Conservation (phyloP, 305 asterid genomes). For the Rubia peregrina region DNA sequence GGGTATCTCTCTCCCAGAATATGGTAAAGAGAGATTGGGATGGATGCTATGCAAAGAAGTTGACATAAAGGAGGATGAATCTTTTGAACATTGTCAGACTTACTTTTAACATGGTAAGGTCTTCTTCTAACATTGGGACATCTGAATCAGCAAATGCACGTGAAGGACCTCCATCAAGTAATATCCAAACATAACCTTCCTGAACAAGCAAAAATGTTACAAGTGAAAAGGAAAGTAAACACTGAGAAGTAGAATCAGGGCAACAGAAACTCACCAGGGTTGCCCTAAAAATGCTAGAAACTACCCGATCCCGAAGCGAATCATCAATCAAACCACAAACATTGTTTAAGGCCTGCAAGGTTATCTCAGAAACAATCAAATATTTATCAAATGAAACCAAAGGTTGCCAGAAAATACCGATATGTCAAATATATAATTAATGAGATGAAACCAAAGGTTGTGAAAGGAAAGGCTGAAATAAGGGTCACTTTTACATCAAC, state of each 20-base stretch:
- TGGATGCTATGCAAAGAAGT: conserved; percentile 2
- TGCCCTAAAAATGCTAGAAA: conserved; percentile 75
- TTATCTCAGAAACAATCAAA: conserved; percentile 19
- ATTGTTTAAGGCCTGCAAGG: conserved; percentile 62
- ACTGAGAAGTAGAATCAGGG: conserved; percentile 12
- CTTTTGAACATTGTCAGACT: conserved; percentile 14
- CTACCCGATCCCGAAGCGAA: conserved; percentile 73
- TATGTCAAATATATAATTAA: conserved; percentile 2
- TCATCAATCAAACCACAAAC: conserved; percentile 70
- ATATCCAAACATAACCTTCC: conserved; percentile 94
- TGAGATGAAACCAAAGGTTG: conserved; percentile 6
- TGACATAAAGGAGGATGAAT: neutral
- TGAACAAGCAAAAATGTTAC: conserved; percentile 27
- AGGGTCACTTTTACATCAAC: conserved; percentile 13
- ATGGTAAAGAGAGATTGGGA: neutral
- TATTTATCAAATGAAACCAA: conserved; percentile 7
- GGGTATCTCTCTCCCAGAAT: neutral
- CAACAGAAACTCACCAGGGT: conserved; percentile 50
- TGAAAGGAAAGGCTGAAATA: neutral
- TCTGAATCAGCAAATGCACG: conserved; percentile 80
- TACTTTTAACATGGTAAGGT: conserved; percentile 71
- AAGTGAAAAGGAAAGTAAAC: conserved; percentile 10
- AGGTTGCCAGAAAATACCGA: conserved; percentile 1
- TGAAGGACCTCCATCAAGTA: conserved; percentile 96
- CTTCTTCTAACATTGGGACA: conserved; percentile 73